phyloP scores from a whole-genome alignment of 2,329 filamentous ascomycete species.

The Chrysoporthe cubensis region DNA sequence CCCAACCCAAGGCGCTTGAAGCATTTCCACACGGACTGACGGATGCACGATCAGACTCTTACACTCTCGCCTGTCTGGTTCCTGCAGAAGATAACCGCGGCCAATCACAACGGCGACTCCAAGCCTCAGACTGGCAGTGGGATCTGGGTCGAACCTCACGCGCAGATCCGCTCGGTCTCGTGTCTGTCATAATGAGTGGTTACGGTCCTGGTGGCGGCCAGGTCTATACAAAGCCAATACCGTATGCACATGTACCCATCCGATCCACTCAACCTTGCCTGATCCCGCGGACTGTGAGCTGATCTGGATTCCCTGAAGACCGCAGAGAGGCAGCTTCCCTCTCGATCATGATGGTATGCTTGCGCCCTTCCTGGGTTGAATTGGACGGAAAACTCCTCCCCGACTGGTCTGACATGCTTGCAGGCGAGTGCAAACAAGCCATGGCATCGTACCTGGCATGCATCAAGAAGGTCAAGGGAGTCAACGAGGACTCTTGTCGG shows the following conservation, averaged over 20 bases:
- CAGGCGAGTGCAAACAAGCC: conserved; percentile 90
- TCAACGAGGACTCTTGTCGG: conserved; percentile 86
- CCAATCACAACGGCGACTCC: background rate
- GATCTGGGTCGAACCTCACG: background rate
- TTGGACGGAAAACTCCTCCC: too few relatives aligned
- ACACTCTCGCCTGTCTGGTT: background rate
- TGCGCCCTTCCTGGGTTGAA: background rate
- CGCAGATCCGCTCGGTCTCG: background rate
- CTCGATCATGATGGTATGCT: conserved; percentile 80
- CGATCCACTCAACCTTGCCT: background rate
- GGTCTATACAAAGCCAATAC: conserved; percentile 38
- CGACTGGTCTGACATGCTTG: background rate
- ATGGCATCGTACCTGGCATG: conserved; percentile 87
- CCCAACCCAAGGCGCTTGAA: conserved; percentile 11
- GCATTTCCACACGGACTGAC: background rate
- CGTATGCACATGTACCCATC: conserved; percentile 32
- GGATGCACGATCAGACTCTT: background rate
- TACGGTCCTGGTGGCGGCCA: conserved; percentile 38
- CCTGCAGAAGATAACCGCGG: background rate
- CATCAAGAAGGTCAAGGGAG: conserved; percentile 80
- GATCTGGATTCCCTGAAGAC: conserved; percentile 51
- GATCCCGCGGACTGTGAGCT: background rate
- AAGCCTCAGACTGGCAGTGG: background rate
- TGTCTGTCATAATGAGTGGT: conserved; percentile 36
- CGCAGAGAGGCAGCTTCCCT: conserved; percentile 93